A percentile compares a stretch with the other conserved stretches of the same genome.
phyloP scores from a whole-genome alignment of 805 yeast genomes.

The Kuraishia piskuri region DNA sequence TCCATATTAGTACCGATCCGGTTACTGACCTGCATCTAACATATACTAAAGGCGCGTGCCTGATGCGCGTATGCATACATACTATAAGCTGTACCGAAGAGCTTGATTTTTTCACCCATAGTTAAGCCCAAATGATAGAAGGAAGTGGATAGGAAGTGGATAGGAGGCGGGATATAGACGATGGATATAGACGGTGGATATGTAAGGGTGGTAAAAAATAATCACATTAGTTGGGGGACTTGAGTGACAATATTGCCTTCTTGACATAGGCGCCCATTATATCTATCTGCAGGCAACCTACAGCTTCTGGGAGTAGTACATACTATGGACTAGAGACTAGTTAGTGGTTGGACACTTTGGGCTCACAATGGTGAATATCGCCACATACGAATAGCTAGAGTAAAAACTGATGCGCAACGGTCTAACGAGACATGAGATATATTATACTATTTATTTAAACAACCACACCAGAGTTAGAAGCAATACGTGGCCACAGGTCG shows the following conservation, averaged over 20 bases:
- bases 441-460: conserved; percentile 48
- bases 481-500: conserved; percentile 99
- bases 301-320: too few species aligned
- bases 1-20: neutral
- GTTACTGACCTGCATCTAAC: neutral
- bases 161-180: neutral
- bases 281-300: too few species aligned
- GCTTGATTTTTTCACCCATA: neutral
- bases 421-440: neutral
- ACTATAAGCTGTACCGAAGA: neutral
- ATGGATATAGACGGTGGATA: neutral
- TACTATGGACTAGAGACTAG: too few species aligned
- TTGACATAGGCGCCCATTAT: too few species aligned
- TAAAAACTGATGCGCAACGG: too few species aligned
- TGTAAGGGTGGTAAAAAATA: too few species aligned
- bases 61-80: neutral
- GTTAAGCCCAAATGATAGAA: neutral
- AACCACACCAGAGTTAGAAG: conserved; percentile 99
- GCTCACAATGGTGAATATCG: too few species aligned
- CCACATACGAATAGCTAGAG: too few species aligned
- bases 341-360: too few species aligned
- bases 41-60: neutral
- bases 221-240: too few species aligned
- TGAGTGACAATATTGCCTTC: too few species aligned
- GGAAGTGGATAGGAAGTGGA: neutral